Evolutionary conservation across 129 eudicot species (phyloP).

Genomic region (Lonicera japonica): DNA sequence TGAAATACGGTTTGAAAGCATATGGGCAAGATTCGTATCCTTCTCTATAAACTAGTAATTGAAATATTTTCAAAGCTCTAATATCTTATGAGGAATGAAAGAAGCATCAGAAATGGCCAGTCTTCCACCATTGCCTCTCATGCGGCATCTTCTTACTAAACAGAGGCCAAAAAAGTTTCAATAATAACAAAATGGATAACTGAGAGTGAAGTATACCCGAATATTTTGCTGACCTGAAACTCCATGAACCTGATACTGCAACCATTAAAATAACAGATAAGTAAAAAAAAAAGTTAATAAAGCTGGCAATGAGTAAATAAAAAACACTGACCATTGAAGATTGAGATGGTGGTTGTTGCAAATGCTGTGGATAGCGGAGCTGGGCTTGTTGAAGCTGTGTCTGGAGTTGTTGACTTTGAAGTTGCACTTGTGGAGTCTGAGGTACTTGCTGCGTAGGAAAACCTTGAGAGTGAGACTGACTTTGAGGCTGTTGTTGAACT

Average conservation of each 20-base stretch:
- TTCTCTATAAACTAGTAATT: too few species aligned
- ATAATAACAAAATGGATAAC: neutral
- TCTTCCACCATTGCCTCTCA: too few species aligned
- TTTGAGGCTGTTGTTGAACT: conserved; percentile 54
- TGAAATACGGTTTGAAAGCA: too few species aligned
- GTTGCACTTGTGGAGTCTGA: conserved; percentile 49
- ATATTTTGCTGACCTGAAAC: conserved; percentile 42
- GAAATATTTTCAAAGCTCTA: too few species aligned
- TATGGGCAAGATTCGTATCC: too few species aligned
- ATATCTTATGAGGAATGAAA: too few species aligned
- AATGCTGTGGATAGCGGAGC: conserved; percentile 44
- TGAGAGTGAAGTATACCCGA: conserved; percentile 38
- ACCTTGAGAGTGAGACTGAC: conserved; percentile 42
- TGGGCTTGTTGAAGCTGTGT: conserved; percentile 31
- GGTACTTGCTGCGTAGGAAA: conserved; percentile 41
- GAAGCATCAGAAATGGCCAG: too few species aligned
- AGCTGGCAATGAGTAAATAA: neutral
- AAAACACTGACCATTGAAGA: conserved; percentile 46
- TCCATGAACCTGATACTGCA: conserved; percentile 66
- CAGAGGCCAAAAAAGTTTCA: neutral
- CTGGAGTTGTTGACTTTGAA: conserved; percentile 48
- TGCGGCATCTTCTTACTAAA: too few species aligned
- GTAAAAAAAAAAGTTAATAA: neutral
- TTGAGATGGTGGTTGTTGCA: conserved; percentile 54
- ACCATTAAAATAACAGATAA: conserved; percentile 12